phyloP scores from a whole-genome alignment of 352 stramenopile genomes.

The Phytophthora lateralis region DNA sequence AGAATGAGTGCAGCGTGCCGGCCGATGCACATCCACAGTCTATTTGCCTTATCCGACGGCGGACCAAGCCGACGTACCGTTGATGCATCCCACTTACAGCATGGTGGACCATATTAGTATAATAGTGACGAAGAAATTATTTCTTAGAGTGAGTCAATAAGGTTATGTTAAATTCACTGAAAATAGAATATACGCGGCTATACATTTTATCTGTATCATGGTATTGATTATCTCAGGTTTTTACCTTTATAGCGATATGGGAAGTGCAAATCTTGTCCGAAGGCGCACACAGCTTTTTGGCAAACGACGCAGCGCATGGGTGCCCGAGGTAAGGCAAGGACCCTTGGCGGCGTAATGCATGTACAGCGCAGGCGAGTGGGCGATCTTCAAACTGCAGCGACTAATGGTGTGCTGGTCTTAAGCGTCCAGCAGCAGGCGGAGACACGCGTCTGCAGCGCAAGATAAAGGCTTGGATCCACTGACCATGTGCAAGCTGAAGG shows the following conservation, averaged over 20 bases:
- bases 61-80: constrained; percentile 1
- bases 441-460: constrained; percentile 25
- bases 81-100: no score
- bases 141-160: no score
- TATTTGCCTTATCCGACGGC: constrained; percentile 36
- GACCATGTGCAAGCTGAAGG: constrained; percentile 47
- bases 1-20: constrained; percentile 20
- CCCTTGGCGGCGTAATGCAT: not conserved
- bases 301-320: constrained; percentile 17
- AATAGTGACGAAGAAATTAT: no score
- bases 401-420: constrained; percentile 20
- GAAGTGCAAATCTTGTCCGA: constrained; percentile 21
- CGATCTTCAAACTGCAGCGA: constrained; percentile 8
- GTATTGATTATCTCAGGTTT: no score
- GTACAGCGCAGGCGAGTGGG: not conserved
- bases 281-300: not conserved
- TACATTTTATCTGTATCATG: no score
- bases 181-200: no score
- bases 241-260: no score
- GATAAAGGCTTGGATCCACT: not conserved
- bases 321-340: constrained; percentile 9
- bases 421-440: constrained; percentile 20
- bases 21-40: not conserved
- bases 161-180: no score
- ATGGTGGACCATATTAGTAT: no score